Conservation (phyloP, 2,329 filamentous ascomycete genomes). For the Monosporascus sp. region DNA sequence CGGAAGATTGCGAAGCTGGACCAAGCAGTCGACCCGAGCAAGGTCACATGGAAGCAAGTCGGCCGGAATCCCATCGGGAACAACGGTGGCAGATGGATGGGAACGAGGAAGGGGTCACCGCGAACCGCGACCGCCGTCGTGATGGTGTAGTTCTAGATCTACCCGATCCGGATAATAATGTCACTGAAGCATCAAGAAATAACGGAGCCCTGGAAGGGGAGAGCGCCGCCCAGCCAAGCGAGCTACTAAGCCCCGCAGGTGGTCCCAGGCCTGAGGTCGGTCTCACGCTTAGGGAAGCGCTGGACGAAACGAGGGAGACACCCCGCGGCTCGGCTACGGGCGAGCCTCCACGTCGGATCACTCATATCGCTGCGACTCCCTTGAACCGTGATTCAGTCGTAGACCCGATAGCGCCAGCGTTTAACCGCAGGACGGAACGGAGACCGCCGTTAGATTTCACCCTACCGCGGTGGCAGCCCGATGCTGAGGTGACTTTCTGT, state of each 20-base stretch:
- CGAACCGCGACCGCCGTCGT: not conserved
- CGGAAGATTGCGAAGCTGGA: slow-evolving; percentile 2
- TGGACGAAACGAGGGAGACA: slow-evolving; percentile 6
- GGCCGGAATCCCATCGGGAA: not conserved
- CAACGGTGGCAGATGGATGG: not conserved
- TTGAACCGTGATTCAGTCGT: slow-evolving; percentile 2
- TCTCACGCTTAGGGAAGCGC: slow-evolving; percentile 11
- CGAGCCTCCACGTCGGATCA: not conserved
- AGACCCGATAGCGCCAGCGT: slow-evolving; percentile 11
- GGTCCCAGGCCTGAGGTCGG: slow-evolving; percentile 1
- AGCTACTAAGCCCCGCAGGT: not conserved
- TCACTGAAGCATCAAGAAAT: not conserved
- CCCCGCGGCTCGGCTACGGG: not conserved
- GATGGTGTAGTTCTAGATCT: not conserved
- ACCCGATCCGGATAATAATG: not conserved
- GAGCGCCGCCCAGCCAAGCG: not conserved
- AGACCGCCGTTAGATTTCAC: slow-evolving; percentile 38
- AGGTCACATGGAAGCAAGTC: not conserved
- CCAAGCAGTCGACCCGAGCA: slow-evolving; percentile 1
- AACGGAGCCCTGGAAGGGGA: not conserved
- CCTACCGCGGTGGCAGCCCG: slow-evolving; percentile 82
- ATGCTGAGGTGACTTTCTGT: slow-evolving; percentile 75
- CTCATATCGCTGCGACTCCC: not conserved
- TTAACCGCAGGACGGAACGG: slow-evolving; percentile 6
- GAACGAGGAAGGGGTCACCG: not conserved